Evolutionary conservation across 768 basidiomycete genomes (phyloP), one percentile per base, ranked within the genome.

Genomic region (Boletellus ananiceps): DNA sequence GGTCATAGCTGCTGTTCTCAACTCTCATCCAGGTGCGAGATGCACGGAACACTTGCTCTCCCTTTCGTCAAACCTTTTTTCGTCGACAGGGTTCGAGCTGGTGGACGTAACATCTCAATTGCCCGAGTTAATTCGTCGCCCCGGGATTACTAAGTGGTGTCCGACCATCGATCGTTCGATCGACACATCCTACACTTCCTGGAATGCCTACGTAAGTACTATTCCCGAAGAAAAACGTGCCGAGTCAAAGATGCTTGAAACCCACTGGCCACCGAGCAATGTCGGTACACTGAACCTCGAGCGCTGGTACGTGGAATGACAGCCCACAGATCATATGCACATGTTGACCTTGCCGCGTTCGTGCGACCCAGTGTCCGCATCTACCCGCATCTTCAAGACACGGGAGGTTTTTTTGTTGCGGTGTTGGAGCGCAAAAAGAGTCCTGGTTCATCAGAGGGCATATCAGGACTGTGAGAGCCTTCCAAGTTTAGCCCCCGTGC

Each of bases 331-430:
- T 21, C 7, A 21, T 19, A 16, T 14, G 29, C 29, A 5, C 29
- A 14, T 18, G 21, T 19, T 51, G 35, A 63, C 18, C 38, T 11
- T 37, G 16, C 29, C 2, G 15, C 31, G 35, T 35, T 25, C 37
- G 13, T 44, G 9, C 48, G 15, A 33, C 13, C 18, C 32, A 96
- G 93, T 58, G 70, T 97, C 66, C 80, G 96, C 34, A 81, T 98
- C 54, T 89, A 95, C 62, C 94, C 96, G 2, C 94, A 98, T 64
- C 71, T 96, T 8, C 96, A 98, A 68, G 89, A 99, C 61, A 91
- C 93, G 0, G 96, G 96, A 3, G 96, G 93, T 0, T 99, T 99
- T 71, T 99, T 96, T 63, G 83, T 99, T n/a, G 93, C 93, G 11
- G 87, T 96, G 0, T 67, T 97, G 32, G 78, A 86, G 62, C 80